Base-by-base conservation (phyloP, 345 rosid genomes). In the Eucalyptus paniculata region DNA sequence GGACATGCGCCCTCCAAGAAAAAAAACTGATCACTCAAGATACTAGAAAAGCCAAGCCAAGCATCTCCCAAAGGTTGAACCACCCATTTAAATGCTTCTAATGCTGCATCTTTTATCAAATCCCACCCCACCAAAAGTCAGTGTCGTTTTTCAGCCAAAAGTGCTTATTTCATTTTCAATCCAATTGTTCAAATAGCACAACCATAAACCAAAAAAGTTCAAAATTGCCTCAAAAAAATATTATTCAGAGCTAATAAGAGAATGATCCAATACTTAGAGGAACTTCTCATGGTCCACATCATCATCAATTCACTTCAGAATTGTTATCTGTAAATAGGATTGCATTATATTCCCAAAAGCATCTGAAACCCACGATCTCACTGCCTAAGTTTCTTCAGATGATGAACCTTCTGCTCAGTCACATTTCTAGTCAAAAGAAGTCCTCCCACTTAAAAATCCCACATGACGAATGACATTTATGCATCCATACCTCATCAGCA, bases 401-500 rank as follows among this genome's bases (percentile, higher is more conserved):
- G 45, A 72, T 37, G 83, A 19, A 72, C 2, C 42, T 72, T 37
- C 83, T 72, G 21, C 83, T 72, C 1, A 8, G 15, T 37, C 45
- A 21, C 83, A 10, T 72, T 72, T 37, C 26, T 37, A 72, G 45
- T 37, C 67, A 6, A 86, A 86, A 23, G 42, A 54, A 51, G 47
- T 50, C 47, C 88, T 26, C 45, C 0, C 28, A 53, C 60, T 19
- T 37, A 37, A 1, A 1, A 2, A 50, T 23, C 67, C 42, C 93
- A 3, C 62, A 87, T 6, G 51, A n/a, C 5, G 16, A 77, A 77
- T 12, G 50, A 80, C 0, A 40, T 56, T 53, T 72, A 53, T 44
- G 21, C 47, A 53, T 37, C 86, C 85, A 26, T 50, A 90, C 91
- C 91, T 90, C 91, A 9, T 90, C 91, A 62, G 91, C 91, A 86